Evolutionary conservation across 1,284 basidiomycete species (phyloP).

Genomic region (Fomitopsis pinicola): DNA sequence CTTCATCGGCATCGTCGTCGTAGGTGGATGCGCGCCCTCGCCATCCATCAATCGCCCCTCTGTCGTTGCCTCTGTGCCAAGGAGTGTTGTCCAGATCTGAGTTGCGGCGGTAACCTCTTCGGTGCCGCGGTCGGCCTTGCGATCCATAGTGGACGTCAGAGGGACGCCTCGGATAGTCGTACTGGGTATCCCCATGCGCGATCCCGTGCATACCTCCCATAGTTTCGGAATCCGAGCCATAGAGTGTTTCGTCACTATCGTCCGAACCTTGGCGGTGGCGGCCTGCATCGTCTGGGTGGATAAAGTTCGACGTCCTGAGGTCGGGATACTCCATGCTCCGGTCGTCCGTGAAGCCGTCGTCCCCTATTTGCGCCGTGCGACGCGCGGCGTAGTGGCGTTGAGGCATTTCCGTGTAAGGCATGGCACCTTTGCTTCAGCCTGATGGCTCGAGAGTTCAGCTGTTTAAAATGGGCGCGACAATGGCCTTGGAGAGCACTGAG

Average conservation of each 20-base stretch:
- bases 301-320: background rate
- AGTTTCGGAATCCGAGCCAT: background rate
- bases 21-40: background rate
- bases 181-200: background rate
- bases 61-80: background rate
- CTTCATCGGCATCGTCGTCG: constrained; percentile 13
- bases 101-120: constrained; percentile 5
- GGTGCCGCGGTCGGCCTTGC: background rate
- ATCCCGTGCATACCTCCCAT: background rate
- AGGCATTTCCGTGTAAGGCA: constrained; percentile 16
- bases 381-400: constrained; percentile 2
- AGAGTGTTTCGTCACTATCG: constrained; percentile 10
- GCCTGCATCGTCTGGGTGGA: background rate
- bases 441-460: too few relatives aligned
- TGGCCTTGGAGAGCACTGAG: too few relatives aligned
- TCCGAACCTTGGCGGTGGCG: constrained; percentile 1
- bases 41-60: background rate
- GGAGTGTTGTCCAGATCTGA: background rate
- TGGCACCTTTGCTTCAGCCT: background rate
- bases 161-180: background rate
- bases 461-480: too few relatives aligned
- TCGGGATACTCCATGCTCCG: background rate
- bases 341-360: background rate
- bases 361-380: background rate
- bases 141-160: background rate